These are phyloP conservation scores for Fusarium sacchari DNA, from an alignment of 2,329 filamentous ascomycete species.

Conservation along the genomic window DNA sequence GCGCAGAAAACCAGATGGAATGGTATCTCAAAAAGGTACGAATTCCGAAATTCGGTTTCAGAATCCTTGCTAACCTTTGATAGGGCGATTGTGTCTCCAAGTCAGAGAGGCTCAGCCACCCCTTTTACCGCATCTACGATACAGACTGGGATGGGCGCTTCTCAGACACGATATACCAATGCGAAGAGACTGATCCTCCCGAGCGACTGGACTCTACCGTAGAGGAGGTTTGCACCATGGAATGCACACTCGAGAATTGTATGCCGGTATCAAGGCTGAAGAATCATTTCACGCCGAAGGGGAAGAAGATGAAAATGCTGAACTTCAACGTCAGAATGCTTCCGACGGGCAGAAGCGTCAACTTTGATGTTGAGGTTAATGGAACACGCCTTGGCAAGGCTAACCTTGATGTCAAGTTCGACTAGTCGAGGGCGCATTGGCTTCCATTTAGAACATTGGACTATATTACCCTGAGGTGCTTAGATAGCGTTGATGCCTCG, in stretches of 20 bases:
- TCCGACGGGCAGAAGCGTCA: background rate
- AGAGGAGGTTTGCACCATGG: background rate
- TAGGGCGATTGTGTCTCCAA: background rate
- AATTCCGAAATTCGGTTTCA: background rate
- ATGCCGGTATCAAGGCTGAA: background rate
- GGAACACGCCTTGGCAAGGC: background rate
- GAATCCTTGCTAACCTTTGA: background rate
- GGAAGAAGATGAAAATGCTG: background rate
- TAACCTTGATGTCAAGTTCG: background rate
- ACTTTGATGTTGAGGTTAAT: background rate
- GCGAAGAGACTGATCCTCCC: background rate
- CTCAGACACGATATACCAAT: background rate
- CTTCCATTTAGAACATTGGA: background rate
- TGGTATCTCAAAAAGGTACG: background rate
- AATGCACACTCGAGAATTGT: background rate
- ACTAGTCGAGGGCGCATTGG: rapidly evolving
- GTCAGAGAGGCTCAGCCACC: background rate
- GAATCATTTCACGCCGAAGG: background rate
- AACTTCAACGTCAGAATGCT: background rate
- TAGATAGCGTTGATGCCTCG: too few relatives aligned
- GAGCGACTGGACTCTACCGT: background rate
- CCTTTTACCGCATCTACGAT: background rate
- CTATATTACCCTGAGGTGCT: background rate
- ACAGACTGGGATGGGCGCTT: background rate
- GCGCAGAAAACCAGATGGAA: background rate